phyloP scores from a whole-genome alignment of 2,329 filamentous ascomycete species.

The Blastomyces parvus region DNA sequence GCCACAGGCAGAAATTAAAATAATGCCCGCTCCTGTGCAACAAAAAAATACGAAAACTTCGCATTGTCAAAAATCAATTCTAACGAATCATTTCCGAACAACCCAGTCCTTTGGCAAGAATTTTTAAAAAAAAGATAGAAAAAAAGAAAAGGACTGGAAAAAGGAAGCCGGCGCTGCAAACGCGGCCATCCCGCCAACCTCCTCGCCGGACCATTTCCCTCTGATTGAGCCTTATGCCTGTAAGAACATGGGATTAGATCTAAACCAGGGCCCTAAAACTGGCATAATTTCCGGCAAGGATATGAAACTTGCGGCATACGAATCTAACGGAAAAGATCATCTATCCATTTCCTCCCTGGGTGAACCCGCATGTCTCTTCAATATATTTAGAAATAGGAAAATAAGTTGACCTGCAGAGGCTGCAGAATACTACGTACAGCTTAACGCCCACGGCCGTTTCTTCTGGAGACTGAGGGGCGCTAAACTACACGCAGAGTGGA shows the following conservation, averaged over 20 bases:
- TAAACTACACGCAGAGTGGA: neutral
- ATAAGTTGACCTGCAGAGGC: neutral
- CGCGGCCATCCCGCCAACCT: neutral
- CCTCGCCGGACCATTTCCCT: no score
- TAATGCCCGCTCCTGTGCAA: neutral
- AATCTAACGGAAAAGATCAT: neutral
- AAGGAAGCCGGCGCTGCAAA: neutral
- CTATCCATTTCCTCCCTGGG: neutral
- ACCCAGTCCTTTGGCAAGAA: neutral
- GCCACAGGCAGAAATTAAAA: neutral
- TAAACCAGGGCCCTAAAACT: neutral
- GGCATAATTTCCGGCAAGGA: neutral
- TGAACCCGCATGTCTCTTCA: neutral
- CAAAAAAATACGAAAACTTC: neutral
- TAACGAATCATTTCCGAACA: neutral
- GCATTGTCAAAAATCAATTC: neutral
- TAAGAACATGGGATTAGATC: neutral
- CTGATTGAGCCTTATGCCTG: neutral
- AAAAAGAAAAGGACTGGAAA: neutral
- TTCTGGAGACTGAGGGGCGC: neutral
- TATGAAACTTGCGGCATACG: neutral
- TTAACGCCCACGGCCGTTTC: conserved; percentile 1
- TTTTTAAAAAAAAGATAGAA: neutral
- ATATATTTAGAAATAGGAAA: neutral
- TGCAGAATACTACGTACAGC: no score